These are phyloP conservation scores for Naganishia friedmannii DNA, from an alignment of 768 basidiomycete genomes.

Conservation along the genomic window DNA sequence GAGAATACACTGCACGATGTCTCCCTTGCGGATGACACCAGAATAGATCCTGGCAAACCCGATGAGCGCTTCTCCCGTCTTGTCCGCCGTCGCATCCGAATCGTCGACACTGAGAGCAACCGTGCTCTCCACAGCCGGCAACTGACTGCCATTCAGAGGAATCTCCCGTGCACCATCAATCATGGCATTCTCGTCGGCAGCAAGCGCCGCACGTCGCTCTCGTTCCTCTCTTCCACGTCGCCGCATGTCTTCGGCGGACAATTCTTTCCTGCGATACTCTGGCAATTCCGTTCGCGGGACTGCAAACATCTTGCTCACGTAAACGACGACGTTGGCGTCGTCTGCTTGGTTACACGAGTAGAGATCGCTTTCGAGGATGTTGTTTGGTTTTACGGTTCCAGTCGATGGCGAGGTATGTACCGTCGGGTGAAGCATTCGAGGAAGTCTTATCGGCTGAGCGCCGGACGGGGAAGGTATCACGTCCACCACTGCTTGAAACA, in stretches of 20 bases:
- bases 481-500: slow-evolving; percentile 88
- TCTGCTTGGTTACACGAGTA: slow-evolving; percentile 65
- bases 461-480: slow-evolving; percentile 81
- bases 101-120: slow-evolving; percentile 44
- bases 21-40: slow-evolving; percentile 69
- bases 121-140: slow-evolving; percentile 34
- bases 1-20: slow-evolving; percentile 67
- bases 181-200: slow-evolving; percentile 26
- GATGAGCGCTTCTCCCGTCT: slow-evolving; percentile 65
- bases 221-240: slow-evolving; percentile 59
- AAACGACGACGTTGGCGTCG: slow-evolving; percentile 69
- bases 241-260: slow-evolving; percentile 82
- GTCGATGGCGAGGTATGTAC: slow-evolving; percentile 53
- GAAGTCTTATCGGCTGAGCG: slow-evolving; percentile 78
- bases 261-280: slow-evolving; percentile 70
- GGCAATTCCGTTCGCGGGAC: slow-evolving; percentile 76
- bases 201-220: slow-evolving; percentile 44
- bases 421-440: slow-evolving; percentile 86
- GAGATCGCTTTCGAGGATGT: slow-evolving; percentile 77
- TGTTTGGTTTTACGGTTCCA: slow-evolving; percentile 63
- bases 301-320: slow-evolving; percentile 98
- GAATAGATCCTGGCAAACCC: slow-evolving; percentile 94
- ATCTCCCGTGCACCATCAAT: slow-evolving; percentile 37
- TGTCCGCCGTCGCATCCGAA: slow-evolving; percentile 20
- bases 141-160: slow-evolving; percentile 36